Conservation (phyloP, 2,329 filamentous ascomycete species). For the Fonsecaea erecta region DNA sequence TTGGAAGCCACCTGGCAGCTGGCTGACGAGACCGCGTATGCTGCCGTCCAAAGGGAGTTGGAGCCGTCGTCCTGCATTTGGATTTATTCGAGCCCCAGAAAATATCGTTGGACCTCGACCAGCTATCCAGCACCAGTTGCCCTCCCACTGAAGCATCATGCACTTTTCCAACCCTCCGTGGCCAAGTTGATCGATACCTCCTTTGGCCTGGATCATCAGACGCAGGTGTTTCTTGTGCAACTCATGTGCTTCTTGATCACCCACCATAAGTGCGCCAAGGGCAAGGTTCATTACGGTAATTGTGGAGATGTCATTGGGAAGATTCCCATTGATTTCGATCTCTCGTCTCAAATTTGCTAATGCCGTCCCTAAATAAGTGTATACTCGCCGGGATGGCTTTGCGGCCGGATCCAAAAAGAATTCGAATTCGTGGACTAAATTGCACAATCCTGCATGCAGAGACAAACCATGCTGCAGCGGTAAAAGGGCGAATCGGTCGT, state of each 20-base stretch:
- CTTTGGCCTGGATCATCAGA: not conserved
- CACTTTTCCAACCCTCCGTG: not conserved
- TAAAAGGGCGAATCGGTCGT: not conserved
- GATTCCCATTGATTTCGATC: not conserved
- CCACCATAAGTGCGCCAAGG: not conserved
- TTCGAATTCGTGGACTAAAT: not conserved
- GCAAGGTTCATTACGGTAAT: too few species aligned
- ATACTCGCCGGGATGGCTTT: not conserved
- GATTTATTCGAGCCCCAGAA: not conserved
- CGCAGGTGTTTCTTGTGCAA: not conserved
- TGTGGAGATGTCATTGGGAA: not conserved
- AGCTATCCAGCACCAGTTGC: not conserved
- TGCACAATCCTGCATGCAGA: slow-evolving; percentile 1
- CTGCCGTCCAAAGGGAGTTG: not conserved
- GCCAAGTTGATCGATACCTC: slow-evolving; percentile 1
- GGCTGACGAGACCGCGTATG: too few species aligned
- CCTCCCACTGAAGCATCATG: slow-evolving; percentile 3
- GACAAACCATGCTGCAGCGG: not conserved
- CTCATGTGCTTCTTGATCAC: not conserved
- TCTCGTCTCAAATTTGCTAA: not conserved
- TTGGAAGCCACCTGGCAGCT: too few species aligned
- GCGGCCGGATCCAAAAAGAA: not conserved
- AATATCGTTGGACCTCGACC: not conserved
- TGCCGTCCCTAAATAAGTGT: not conserved
- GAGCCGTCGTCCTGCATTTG: not conserved